Conservation (phyloP, 768 basidiomycete species). For the Dioszegia crocea region DNA sequence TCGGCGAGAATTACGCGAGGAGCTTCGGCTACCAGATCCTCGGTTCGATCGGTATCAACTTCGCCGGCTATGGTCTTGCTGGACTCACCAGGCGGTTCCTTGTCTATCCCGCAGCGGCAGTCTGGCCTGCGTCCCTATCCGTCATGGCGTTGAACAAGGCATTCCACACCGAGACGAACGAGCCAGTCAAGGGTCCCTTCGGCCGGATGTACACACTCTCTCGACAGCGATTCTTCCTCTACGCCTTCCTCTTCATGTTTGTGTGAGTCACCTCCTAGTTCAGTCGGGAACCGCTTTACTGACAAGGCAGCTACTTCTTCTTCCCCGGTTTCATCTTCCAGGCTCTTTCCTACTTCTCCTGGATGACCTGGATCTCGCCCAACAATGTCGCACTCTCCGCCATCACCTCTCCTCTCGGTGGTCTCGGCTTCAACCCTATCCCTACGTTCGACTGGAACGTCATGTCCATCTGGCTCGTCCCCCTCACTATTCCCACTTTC, state of each 20-base stretch:
- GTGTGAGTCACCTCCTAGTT: conserved; percentile 2
- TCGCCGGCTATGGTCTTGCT: conserved; percentile 59
- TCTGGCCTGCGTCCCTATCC: conserved; percentile 30
- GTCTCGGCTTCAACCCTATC: conserved; percentile 50
- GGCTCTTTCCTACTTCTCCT: conserved; percentile 39
- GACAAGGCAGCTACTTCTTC: conserved; percentile 38
- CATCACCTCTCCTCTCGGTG: conserved; percentile 43
- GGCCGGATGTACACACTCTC: conserved; percentile 52
- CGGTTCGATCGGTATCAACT: conserved; percentile 60
- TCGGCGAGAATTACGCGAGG: conserved; percentile 44
- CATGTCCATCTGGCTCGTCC: conserved; percentile 16
- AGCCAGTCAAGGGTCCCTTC: conserved; percentile 93
- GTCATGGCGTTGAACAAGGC: conserved; percentile 35
- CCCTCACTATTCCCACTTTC: conserved; percentile 50
- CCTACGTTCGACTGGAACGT: conserved; percentile 52
- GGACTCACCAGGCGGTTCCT: conserved; percentile 13
- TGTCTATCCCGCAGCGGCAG: conserved; percentile 63
- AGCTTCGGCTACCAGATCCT: conserved; percentile 52
- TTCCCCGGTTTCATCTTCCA: conserved; percentile 43
- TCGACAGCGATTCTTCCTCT: conserved; percentile 25
- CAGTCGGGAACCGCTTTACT: conserved; percentile 18
- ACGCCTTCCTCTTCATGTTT: conserved; percentile 29
- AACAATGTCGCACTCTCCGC: conserved; percentile 48
- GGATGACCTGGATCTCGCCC: conserved; percentile 53
- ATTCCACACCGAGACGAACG: conserved; percentile 58